phyloP scores from a whole-genome alignment of 179 eudicot species.

The Beta macrorhiza region DNA sequence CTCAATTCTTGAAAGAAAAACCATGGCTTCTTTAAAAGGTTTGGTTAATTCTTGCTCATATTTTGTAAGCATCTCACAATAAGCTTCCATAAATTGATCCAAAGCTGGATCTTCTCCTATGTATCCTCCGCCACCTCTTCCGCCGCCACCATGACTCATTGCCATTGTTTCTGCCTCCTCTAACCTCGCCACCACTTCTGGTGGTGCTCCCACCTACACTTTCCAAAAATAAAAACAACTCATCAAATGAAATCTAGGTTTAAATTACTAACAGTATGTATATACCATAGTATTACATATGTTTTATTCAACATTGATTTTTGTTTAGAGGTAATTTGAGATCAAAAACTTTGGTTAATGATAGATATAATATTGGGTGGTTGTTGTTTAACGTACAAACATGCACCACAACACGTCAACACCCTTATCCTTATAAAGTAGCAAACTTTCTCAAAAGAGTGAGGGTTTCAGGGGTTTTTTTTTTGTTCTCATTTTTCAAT shows the following conservation, averaged over 20 bases:
- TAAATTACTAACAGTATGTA: no score
- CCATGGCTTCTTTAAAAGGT: constrained; percentile 95
- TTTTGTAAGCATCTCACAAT: constrained; percentile 89
- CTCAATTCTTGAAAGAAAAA: constrained; percentile 80
- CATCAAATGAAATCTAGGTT: no score
- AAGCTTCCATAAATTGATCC: constrained; percentile 99
- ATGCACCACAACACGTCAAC: not conserved
- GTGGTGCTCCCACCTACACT: constrained; percentile 90
- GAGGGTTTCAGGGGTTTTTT: not conserved
- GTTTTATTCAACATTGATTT: not conserved
- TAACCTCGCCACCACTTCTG: constrained; percentile 80
- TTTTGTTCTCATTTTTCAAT: not conserved
- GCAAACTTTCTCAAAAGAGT: not conserved
- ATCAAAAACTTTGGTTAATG: not conserved
- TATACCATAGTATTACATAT: no score
- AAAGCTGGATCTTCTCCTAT: constrained; percentile 82
- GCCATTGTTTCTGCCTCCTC: constrained; percentile 63
- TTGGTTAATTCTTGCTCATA: constrained; percentile 91
- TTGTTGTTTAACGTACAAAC: not conserved
- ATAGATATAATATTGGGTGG: not conserved
- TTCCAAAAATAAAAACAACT: no score
- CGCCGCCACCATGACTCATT: constrained; percentile 26
- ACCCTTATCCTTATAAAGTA: not conserved
- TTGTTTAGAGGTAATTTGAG: not conserved
- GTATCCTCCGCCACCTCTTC: constrained; percentile 24